Conservation (phyloP, 2,329 filamentous ascomycete species). For the Aspergillus viridinutans region DNA sequence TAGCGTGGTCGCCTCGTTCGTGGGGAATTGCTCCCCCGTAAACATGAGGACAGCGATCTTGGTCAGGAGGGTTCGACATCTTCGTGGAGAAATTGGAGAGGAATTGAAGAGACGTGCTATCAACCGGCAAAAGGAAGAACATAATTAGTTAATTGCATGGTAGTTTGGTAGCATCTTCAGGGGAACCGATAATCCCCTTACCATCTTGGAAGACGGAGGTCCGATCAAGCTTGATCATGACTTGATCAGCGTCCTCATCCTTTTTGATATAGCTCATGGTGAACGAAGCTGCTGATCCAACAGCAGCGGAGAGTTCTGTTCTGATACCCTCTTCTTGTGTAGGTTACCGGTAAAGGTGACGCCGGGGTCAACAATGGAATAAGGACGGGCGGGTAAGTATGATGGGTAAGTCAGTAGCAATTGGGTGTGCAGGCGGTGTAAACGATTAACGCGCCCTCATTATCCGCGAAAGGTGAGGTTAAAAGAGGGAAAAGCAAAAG, state of each 20-base stretch:
- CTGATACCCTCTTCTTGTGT: conserved; percentile 8
- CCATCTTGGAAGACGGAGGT: conserved; percentile 99
- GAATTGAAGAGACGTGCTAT: conserved; percentile 94
- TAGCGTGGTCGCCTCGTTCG: conserved; percentile 92
- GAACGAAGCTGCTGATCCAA: conserved; percentile 28
- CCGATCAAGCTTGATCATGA: conserved; percentile 94
- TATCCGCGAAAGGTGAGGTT: conserved; percentile 14
- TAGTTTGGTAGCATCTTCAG: conserved; percentile 12
- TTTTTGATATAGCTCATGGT: conserved; percentile 97
- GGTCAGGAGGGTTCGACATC: conserved; percentile 94
- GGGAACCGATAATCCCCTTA: conserved; percentile 43
- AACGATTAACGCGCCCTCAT: conserved; percentile 29
- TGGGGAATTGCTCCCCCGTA: conserved; percentile 94
- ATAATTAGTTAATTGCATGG: conserved; percentile 17
- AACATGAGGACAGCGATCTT: conserved; percentile 96
- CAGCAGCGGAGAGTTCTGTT: conserved; percentile 20
- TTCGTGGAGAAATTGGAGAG: conserved; percentile 91
- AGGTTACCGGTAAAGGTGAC: neutral
- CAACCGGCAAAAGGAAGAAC: neutral
- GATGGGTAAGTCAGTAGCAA: conserved; percentile 5
- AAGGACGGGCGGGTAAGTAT: conserved; percentile 19
- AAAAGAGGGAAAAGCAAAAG: conserved; percentile 1
- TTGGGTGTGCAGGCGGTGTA: conserved; percentile 20
- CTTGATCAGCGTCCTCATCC: conserved; percentile 93
- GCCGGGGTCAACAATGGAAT: conserved; percentile 13